These are phyloP conservation scores for Hippophae rhamnoides DNA, from an alignment of 306 rosid genomes.

Conservation along the genomic window DNA sequence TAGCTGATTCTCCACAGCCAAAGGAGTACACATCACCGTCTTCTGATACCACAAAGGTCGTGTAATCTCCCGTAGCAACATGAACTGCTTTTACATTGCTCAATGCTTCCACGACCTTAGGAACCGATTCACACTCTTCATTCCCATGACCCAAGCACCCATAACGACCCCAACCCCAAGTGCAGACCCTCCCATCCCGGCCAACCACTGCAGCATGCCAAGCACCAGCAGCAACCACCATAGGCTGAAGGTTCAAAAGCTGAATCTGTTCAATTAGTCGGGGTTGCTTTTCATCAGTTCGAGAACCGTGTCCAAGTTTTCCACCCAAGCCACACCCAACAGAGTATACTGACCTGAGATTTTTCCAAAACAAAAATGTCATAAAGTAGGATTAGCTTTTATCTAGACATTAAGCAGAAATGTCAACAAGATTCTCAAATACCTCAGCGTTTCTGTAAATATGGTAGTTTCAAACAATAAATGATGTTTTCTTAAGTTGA, in stretches of 20 bases:
- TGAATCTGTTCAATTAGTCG: slow-evolving; percentile 65
- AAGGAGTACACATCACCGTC: slow-evolving; percentile 84
- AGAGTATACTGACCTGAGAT: slow-evolving; percentile 77
- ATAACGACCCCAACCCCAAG: slow-evolving; percentile 98
- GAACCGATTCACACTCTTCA: slow-evolving; percentile 77
- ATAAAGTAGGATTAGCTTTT: slow-evolving; percentile 8
- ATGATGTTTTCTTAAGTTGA: no score
- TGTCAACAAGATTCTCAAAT: no score
- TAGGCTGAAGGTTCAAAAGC: slow-evolving; percentile 69
- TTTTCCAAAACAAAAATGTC: slow-evolving; percentile 9
- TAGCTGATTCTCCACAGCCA: slow-evolving; percentile 92
- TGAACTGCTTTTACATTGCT: slow-evolving; percentile 66
- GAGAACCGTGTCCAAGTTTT: slow-evolving; percentile 85
- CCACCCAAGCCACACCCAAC: slow-evolving; percentile 99
- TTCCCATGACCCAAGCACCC: slow-evolving; percentile 97
- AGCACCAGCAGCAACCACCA: slow-evolving; percentile 89
- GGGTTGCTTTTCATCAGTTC: slow-evolving; percentile 75
- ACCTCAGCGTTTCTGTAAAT: no score
- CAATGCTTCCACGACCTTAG: slow-evolving; percentile 78
- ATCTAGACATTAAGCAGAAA: background rate
- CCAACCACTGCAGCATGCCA: slow-evolving; percentile 99
- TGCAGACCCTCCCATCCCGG: slow-evolving; percentile 84
- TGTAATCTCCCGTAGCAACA: slow-evolving; percentile 92
- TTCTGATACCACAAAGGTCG: slow-evolving; percentile 73
- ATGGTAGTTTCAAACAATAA: no score